Conservation (phyloP, 1,284 basidiomycete genomes). For the Erythrobasidium hasegawianum region DNA sequence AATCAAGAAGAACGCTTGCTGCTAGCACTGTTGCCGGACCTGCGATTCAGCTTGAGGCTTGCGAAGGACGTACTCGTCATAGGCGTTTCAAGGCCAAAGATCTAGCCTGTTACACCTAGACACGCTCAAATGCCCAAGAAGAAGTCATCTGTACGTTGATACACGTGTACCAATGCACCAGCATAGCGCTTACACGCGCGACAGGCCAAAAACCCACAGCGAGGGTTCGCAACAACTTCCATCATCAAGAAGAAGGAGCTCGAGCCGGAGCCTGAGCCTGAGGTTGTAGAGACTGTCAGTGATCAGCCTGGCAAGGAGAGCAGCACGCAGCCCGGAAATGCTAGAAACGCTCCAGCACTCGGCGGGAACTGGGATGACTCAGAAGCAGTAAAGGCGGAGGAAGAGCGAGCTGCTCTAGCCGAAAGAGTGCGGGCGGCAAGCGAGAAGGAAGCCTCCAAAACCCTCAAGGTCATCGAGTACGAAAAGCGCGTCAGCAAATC, state of each 20-base stretch:
- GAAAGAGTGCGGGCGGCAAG: slow-evolving; percentile 82
- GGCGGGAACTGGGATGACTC: slow-evolving; percentile 25
- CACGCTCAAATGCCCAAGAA: slow-evolving; percentile 67
- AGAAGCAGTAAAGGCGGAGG: slow-evolving; percentile 15
- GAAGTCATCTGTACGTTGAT: slow-evolving; percentile 52
- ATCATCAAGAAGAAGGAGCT: slow-evolving; percentile 69
- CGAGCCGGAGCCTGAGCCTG: slow-evolving; percentile 47
- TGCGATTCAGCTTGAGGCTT: no score
- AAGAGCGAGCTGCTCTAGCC: slow-evolving; percentile 57
- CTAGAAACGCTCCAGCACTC: slow-evolving; percentile 9
- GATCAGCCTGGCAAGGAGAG: background rate
- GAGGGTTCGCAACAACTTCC: slow-evolving; percentile 82
- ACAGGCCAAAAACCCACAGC: slow-evolving; percentile 46
- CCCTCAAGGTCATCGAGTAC: slow-evolving; percentile 69
- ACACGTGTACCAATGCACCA: background rate
- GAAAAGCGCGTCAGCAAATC: slow-evolving; percentile 72
- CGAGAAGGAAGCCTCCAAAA: slow-evolving; percentile 78
- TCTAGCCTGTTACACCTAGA: no score
- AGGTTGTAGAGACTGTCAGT: slow-evolving; percentile 42
- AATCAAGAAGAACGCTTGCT: no score
- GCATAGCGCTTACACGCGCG: background rate
- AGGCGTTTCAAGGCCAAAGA: no score
- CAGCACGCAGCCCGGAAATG: background rate
- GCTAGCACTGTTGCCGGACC: no score
- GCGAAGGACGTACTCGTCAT: no score